Evolutionary conservation across 768 basidiomycete species (phyloP), one percentile per base, ranked within the genome.

Genomic region (Hygrophorus pudorinus): DNA sequence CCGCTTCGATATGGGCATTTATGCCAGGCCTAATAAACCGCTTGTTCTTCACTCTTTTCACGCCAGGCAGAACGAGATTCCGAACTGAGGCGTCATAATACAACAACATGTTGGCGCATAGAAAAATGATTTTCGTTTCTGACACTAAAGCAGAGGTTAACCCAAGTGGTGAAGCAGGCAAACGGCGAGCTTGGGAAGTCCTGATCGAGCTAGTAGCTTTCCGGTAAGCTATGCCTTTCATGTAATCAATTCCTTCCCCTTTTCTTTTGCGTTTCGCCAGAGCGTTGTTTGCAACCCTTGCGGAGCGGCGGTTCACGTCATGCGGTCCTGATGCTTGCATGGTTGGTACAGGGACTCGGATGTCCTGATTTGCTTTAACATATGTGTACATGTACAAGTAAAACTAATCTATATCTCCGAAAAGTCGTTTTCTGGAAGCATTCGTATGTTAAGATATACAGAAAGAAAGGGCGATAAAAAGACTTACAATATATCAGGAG

Each of bases 401-500:
- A n/a, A 35, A 17, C 13, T n/a, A 35, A 35, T 13, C 17, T 10
- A 54, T 44, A 40, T 83, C 81, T 36, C 81, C 83, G 50, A 86
- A 79, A 20, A 84, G 51, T 18, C 81, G 72, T 59, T 75, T 81
- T 53, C 84, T 85, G 48, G 32, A 39, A 33, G 29, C 27, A 33
- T 53, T 30, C 38, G 28, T 16, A 8, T 1, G 36, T 16, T 39
- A 10, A 20, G 37, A 30, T 30, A 18, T 43, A n/a, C n/a, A n/a
- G 20, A 18, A 13, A n/a, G 11, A 31, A 33, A 44, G 43, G 13
- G 28, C 17, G 32, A 17, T 8, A 44, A 33, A 37, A 43, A 14
- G 8, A 75, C 86, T 67, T 56, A 89, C 87, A 90, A 52, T 41
- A 68, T 50, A 14, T 70, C 66, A 3, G 87, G 87, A 0, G 87